Evolutionary conservation across 192 early-diverging fungal genomes (phyloP).

Genomic region (Backusella australiensis): DNA sequence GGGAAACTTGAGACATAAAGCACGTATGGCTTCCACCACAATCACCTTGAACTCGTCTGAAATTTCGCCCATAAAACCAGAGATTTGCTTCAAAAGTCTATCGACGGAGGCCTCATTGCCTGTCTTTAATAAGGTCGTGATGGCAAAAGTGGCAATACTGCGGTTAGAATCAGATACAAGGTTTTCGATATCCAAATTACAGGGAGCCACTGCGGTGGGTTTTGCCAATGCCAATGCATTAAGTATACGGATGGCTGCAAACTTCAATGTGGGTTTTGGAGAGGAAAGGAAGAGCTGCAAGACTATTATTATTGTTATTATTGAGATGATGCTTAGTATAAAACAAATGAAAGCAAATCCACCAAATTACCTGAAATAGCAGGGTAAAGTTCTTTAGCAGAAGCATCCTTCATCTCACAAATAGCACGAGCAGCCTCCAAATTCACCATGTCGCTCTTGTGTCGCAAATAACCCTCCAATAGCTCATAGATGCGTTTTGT

Average conservation of each 20-base stretch:
- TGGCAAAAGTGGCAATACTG: slow-evolving; percentile 97
- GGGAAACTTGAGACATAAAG: slow-evolving; percentile 97
- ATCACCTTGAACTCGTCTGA: slow-evolving; percentile 99
- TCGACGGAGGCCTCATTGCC: slow-evolving; percentile 98
- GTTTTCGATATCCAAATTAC: slow-evolving; percentile 99
- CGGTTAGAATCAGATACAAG: slow-evolving; percentile 96
- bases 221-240: slow-evolving; percentile 90
- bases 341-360: background rate
- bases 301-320: slow-evolving; percentile 36
- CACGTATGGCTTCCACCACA: slow-evolving; percentile 96
- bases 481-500: slow-evolving; percentile 75
- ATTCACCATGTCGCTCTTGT: slow-evolving; percentile 98
- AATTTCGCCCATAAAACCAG: slow-evolving; percentile 97
- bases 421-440: slow-evolving; percentile 96
- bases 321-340: background rate
- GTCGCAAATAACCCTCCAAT: slow-evolving; percentile 87
- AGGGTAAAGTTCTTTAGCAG: slow-evolving; percentile 82
- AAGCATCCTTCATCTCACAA: slow-evolving; percentile 85
- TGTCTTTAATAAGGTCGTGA: slow-evolving; percentile 97
- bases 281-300: slow-evolving; percentile 93
- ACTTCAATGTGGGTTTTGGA: slow-evolving; percentile 89
- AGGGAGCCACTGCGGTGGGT: slow-evolving; percentile 86
- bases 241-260: slow-evolving; percentile 97
- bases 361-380: slow-evolving; percentile 74
- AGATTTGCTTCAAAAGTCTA: slow-evolving; percentile 98